These are phyloP conservation scores for Eugenia klotzschiana DNA, from an alignment of 441 rosid genomes.

Conservation along the genomic window DNA sequence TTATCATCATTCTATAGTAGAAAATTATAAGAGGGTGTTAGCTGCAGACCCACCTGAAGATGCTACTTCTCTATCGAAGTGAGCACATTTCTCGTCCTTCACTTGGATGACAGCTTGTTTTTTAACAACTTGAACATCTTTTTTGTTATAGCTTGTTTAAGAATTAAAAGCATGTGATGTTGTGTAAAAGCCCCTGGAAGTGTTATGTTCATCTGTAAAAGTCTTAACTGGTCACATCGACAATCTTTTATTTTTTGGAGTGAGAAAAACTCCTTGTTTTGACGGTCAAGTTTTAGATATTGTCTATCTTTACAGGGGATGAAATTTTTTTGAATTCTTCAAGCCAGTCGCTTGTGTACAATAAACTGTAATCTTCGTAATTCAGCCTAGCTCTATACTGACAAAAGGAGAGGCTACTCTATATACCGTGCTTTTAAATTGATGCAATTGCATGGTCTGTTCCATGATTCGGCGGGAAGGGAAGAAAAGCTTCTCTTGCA, in stretches of 20 bases:
- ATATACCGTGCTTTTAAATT: background rate
- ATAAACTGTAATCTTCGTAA: background rate
- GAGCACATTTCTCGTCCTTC: background rate
- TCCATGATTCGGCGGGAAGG: background rate
- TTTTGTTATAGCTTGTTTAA: background rate
- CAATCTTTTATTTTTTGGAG: background rate
- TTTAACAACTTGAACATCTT: background rate
- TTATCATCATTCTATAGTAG: too few species aligned
- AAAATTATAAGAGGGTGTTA: slow-evolving; percentile 28
- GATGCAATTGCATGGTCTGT: background rate
- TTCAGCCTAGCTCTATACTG: background rate
- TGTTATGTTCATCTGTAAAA: background rate
- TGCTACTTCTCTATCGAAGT: background rate
- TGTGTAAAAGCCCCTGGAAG: background rate
- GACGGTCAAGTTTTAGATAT: background rate
- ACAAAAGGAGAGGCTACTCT: background rate
- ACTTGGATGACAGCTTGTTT: background rate
- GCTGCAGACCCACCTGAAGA: background rate
- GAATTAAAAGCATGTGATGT: background rate
- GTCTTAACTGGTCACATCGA: background rate
- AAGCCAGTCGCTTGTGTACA: background rate
- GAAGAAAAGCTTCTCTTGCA: background rate
- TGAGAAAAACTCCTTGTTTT: background rate
- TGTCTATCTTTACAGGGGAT: background rate
- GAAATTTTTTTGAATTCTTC: background rate